phyloP scores from a whole-genome alignment of 257 asterid species.

The Solanum phureja region DNA sequence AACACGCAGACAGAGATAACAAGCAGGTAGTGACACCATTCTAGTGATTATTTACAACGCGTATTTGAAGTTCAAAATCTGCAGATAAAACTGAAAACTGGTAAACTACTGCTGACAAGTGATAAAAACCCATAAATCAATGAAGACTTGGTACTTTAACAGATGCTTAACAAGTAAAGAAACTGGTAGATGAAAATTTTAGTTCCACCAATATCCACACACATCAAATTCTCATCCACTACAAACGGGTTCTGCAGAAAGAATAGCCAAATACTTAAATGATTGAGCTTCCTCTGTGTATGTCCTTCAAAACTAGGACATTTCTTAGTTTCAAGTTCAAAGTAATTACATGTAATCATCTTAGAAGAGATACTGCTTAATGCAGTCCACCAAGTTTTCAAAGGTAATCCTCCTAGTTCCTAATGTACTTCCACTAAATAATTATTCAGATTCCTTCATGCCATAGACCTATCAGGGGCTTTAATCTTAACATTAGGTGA shows the following conservation, averaged over 20 bases:
- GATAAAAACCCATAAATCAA: neutral
- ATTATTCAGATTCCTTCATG: neutral
- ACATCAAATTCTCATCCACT: neutral
- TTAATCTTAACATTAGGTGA: neutral
- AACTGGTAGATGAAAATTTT: neutral
- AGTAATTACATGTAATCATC: neutral
- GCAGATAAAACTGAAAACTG: neutral
- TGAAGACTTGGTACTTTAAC: neutral
- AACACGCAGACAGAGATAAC: neutral
- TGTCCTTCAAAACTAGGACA: neutral
- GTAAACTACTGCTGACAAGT: neutral
- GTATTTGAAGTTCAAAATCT: neutral
- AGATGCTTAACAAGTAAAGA: neutral
- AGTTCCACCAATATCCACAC: neutral
- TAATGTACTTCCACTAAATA: neutral
- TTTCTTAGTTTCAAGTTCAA: neutral
- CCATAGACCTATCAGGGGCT: neutral
- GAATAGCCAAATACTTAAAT: neutral
- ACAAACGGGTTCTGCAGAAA: neutral
- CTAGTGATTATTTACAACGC: neutral
- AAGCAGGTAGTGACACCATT: neutral
- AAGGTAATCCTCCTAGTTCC: neutral
- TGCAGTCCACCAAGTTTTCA: neutral
- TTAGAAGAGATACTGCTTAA: neutral
- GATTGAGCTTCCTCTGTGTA: neutral